phyloP scores from a whole-genome alignment of 1,139 yeast genomes.

The Saccharomyces hybrid region DNA sequence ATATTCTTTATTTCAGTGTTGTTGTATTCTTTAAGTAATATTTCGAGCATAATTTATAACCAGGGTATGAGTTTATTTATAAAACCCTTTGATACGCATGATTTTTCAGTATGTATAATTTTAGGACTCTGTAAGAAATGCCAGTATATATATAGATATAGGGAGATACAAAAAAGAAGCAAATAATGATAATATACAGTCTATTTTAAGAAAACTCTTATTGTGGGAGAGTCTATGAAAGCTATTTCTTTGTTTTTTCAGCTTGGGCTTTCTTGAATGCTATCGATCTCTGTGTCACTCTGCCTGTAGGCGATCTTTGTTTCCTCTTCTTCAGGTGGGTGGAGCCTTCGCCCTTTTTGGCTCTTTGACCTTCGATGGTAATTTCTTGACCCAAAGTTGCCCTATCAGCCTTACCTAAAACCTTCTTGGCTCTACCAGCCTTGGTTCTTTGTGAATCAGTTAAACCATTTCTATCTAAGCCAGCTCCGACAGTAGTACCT shows the following conservation, averaged over 20 bases:
- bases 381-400: constrained; percentile 48
- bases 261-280: constrained; percentile 26
- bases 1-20: neutral
- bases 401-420: constrained; percentile 75
- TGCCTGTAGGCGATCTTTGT: constrained; percentile 43
- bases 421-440: constrained; percentile 68
- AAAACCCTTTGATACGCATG: neutral
- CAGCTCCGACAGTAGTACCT: constrained; percentile 22
- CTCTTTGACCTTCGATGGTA: constrained; percentile 71
- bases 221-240: neutral
- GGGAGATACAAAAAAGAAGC: constrained; percentile 3
- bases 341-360: constrained; percentile 53
- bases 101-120: neutral
- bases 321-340: constrained; percentile 61
- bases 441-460: constrained; percentile 65
- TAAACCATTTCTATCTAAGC: constrained; percentile 26
- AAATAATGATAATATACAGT: neutral
- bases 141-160: constrained; percentile 3
- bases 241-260: neutral
- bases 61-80: neutral
- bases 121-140: neutral
- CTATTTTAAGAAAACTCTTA: neutral
- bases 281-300: constrained; percentile 33
- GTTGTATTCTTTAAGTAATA: neutral
- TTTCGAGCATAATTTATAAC: neutral